phyloP scores from a whole-genome alignment of 2,329 filamentous ascomycete species.

The Fusarium sp. region DNA sequence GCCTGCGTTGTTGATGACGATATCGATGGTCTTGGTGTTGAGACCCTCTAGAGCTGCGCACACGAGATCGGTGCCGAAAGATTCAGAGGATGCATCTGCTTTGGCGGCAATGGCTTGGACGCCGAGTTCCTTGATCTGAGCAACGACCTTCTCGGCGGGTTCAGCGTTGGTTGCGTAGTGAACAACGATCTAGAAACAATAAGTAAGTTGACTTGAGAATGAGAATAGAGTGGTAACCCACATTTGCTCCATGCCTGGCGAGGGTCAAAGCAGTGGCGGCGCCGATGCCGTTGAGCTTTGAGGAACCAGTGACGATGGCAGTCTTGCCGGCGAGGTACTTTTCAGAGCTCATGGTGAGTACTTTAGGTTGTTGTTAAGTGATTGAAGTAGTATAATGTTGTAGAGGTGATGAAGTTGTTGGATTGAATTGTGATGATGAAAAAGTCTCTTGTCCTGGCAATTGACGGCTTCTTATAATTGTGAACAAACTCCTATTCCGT shows the following conservation, averaged over 20 bases:
- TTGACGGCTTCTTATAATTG: background rate
- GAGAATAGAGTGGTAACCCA: accelerated
- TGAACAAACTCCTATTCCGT: background rate
- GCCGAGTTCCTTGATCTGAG: background rate
- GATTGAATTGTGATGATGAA: background rate
- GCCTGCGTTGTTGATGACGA: slow-evolving; percentile 15
- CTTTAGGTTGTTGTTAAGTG: background rate
- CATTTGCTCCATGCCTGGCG: slow-evolving; percentile 6
- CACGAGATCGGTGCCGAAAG: background rate
- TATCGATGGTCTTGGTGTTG: background rate
- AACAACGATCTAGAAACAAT: background rate
- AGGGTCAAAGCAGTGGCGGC: background rate
- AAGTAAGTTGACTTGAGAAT: accelerated
- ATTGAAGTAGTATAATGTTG: background rate
- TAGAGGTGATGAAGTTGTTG: background rate
- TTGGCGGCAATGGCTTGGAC: background rate
- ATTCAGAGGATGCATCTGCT: background rate
- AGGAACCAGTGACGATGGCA: slow-evolving; percentile 39
- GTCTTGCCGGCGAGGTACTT: slow-evolving; percentile 38
- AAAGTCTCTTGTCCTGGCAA: background rate
- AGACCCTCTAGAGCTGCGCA: background rate
- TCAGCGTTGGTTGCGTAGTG: slow-evolving; percentile 3
- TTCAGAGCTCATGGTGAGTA: slow-evolving; percentile 23
- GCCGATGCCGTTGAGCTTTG: background rate
- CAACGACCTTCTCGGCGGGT: background rate